Evolutionary conservation across 1,284 basidiomycete species (phyloP), one percentile per base, ranked within the genome.

Genomic region (Rhodotorula sp.): DNA sequence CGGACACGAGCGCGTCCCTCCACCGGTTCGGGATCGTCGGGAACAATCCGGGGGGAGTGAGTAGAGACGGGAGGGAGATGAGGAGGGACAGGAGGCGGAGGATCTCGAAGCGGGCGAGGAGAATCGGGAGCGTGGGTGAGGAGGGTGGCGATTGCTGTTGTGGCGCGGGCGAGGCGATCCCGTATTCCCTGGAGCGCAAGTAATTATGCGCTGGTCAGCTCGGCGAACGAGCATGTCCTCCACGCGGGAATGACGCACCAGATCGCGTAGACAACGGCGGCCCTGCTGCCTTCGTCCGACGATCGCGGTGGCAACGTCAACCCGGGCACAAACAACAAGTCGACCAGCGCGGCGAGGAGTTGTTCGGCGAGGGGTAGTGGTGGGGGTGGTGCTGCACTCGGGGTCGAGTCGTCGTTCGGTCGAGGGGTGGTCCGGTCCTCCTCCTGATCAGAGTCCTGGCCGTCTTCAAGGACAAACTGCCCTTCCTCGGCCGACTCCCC

Each of bases 321-420:
- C 18, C 91, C 92, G 77, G 91, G 94, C 78, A 91, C 93, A 81
- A 95, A 97, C 52, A 95, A 81, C 43, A 95, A 83, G 79, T 95
- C 93, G 71, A 93, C 86, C 12, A 91, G 83, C 72, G 88, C 88
- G 76, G 85, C 87, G 77, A 95, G 90, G 38, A 95, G 82, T 71
- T 86, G 85, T 78, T 94, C 91, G 2, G 88, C 90, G 2, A 94
- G 82, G 15, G 90, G 89, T 2, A 92, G 34, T 34, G 34, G 34
- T 6, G 34, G 28, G 28, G 28, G 34, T 5, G 23, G 26, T 4
- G 61, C 23, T 7, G 50, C 14, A 31, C 26, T 55, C 18, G 7
- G 34, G 16, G 18, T 58, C 59, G 0, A 34, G 34, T 34, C 8
- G 34, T 34, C 34, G 6, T 34, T 6, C 34, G 38, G 38, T 8